Evolutionary conservation across 768 basidiomycete genomes (phyloP), one percentile per base, ranked within the genome.

Genomic region (Galerina sulciceps): DNA sequence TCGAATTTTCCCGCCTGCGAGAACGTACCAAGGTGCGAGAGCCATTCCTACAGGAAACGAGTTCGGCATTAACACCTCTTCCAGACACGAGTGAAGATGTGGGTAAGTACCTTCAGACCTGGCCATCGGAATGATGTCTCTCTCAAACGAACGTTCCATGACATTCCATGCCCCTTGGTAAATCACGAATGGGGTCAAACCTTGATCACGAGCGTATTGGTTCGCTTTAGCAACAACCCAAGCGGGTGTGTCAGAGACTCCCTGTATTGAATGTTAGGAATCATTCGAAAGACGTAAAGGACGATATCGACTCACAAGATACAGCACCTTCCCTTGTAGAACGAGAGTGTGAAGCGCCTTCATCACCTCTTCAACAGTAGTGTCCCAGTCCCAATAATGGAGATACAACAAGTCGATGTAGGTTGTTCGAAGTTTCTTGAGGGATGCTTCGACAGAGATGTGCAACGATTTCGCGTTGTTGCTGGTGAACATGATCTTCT

Each of bases 291-390:
- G 4, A 34, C 15, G 20, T 10, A 9, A 6, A 2, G 4, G 26
- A 6, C 13, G 1, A 36, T 10, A 0, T 4, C 20, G 18, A 51
- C 70, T 48, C 59, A 75, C 75, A 13, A 75, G 67, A 63, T 82
- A 82, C 8, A 81, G 65, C 2, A 86, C 83, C 62, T 86, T 85
- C n/a, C 85, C 80, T 37, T 73, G 65, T 5, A 68, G 67, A 34
- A 87, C 80, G 26, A 87, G 75, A 13, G 76, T 70, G 59, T 87
- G 81, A 8, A 88, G 69, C 34, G 41, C 4, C 50, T 70, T 53
- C 84, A 88, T 86, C 26, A 87, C 70, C 67, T 89, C 86, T 63
- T 82, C 80, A 49, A 88, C 73, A 10, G 74, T 72, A 5, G 82
- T 84, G 10, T 76, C 69, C 62, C 74, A 84, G 65, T 87, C 85